Base-by-base conservation (phyloP, 2,329 filamentous ascomycete genomes). In the Talaromyces sp. region DNA sequence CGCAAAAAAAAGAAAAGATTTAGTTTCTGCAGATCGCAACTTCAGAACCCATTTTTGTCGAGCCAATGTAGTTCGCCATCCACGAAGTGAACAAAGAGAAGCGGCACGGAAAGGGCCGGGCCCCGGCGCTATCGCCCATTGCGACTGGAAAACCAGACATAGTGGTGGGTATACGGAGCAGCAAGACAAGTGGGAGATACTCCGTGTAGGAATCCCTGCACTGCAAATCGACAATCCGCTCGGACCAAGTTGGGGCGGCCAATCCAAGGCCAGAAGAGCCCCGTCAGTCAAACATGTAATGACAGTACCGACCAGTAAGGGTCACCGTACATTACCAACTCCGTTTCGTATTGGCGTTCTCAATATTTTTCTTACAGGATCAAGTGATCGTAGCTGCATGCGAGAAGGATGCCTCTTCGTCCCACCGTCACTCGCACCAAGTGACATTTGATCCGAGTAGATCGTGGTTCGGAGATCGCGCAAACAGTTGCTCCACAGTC, bases 321-420 rank as follows among this genome's bases (percentile, higher is more conserved):
- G 32, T 43, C 45, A 48, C 48, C 13, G 69, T 71, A 69, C 57
- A 22, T 62, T 68, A 60, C 65, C 63, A 44, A 57, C 69, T 68
- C 58, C 49, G 52, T 54, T 64, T 66, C 56, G 62, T 56, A 33
- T 29, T 27, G 40, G 40, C 10, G 56, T 61, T 55, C 16, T 13
- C 19, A 40, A 33, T 24, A 11, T 40, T 49, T 40, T 49, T 40
- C 35, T 41, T 39, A 33, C 60, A 57, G 70, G 70, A 80, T 86
- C 83, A 85, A 85, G 82, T 86, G 82, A 85, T 75, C 73, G 73
- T 70, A 77, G 78, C 67, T 65, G 68, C 70, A 85, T 85, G 82
- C 82, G 81, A 78, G 72, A 70, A 69, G 69, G 64, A 65, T 61
- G 60, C 65, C 64, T 61, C 55, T 46, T 55, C 57, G 58, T 66